Conservation (phyloP, 1,284 basidiomycete genomes). For the Vanrija sp. region DNA sequence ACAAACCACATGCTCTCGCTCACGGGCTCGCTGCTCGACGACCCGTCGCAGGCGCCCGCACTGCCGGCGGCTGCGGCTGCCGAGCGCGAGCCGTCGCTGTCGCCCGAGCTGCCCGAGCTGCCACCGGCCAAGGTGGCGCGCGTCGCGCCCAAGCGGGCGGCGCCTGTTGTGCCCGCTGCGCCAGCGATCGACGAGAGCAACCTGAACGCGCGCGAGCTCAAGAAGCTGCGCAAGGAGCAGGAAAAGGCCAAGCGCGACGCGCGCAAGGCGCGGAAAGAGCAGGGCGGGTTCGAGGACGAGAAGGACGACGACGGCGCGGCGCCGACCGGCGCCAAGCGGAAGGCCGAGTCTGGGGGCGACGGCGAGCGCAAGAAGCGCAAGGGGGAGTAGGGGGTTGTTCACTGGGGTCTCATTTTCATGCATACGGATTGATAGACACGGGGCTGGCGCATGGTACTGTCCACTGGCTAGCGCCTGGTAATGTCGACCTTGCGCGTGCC, state of each 20-base stretch:
- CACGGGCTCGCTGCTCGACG: constrained; percentile 78
- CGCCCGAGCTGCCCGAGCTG: constrained; percentile 20
- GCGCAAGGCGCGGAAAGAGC: constrained; percentile 41
- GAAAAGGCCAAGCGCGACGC: constrained; percentile 38
- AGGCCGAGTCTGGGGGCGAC: constrained; percentile 40
- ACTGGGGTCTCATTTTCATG: not conserved
- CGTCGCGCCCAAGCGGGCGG: constrained; percentile 3
- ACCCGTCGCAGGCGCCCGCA: constrained; percentile 73
- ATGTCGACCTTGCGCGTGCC: constrained; percentile 57
- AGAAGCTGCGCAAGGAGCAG: constrained; percentile 42
- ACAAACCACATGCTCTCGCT: constrained; percentile 94
- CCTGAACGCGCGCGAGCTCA: constrained; percentile 33
- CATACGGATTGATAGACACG: not conserved
- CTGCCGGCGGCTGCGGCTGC: constrained; percentile 20
- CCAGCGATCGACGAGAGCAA: constrained; percentile 27
- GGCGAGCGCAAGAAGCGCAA: constrained; percentile 24
- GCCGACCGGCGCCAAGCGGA: constrained; percentile 22
- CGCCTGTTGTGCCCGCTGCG: not conserved
- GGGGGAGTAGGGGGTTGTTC: not conserved
- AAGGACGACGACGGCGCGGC: constrained; percentile 9
- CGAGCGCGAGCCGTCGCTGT: constrained; percentile 18
- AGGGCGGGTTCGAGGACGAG: constrained; percentile 4
- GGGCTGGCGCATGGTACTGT: too few species aligned
- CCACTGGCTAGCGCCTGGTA: constrained; percentile 4
- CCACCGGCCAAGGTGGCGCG: constrained; percentile 13